Conservation (phyloP, 2,329 filamentous ascomycete genomes). For the Xylariaceae sp. region DNA sequence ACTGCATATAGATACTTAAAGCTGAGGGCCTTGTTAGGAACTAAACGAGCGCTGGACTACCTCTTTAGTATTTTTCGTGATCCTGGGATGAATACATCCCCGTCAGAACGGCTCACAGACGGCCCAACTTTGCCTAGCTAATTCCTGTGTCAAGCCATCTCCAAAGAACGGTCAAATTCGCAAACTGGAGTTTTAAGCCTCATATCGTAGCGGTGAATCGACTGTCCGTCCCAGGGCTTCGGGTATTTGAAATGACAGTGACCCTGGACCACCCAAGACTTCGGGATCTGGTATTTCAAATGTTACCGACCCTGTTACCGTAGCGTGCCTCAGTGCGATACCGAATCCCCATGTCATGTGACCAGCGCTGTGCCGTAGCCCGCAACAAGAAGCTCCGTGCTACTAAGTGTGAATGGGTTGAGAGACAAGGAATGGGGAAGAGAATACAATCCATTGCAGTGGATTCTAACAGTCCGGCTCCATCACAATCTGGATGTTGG, state of each 20-base stretch:
- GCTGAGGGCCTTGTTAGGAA: too few species aligned
- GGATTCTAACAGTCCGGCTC: background rate
- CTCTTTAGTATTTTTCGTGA: background rate
- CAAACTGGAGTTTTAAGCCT: constrained; percentile 18
- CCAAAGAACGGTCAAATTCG: too few species aligned
- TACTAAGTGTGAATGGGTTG: background rate
- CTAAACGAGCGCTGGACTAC: too few species aligned
- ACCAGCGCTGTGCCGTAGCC: background rate
- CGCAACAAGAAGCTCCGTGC: background rate
- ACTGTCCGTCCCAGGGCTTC: constrained; percentile 21
- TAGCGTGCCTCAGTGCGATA: background rate
- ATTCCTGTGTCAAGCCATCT: too few species aligned
- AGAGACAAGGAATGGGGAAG: background rate
- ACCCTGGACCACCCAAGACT: constrained; percentile 24
- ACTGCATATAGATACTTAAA: background rate
- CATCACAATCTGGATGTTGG: too few species aligned
- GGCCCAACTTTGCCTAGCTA: too few species aligned
- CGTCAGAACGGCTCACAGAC: too few species aligned
- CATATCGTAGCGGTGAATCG: constrained; percentile 21
- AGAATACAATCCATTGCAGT: background rate
- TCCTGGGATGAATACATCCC: too few species aligned
- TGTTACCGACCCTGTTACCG: constrained; percentile 9
- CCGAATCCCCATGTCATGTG: constrained; percentile 8
- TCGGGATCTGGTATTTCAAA: constrained; percentile 28
- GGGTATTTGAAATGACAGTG: constrained; percentile 29